Evolutionary conservation across 2,329 filamentous ascomycete species (phyloP).

Genomic region (Xylariaceae sp.): DNA sequence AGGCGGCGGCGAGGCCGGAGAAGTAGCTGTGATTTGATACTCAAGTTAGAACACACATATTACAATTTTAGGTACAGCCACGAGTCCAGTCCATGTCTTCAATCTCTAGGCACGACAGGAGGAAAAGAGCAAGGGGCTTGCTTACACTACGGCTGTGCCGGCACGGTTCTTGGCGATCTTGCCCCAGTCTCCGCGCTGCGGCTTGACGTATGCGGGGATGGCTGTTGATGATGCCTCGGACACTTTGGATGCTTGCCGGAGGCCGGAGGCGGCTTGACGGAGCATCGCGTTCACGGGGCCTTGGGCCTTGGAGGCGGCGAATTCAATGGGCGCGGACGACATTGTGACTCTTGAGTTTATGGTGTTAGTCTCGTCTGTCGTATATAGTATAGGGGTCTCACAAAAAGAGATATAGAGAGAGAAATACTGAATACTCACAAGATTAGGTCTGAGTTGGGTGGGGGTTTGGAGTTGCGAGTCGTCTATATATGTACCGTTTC

Average conservation of each 20-base stretch:
- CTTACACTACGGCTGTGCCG: constrained; percentile 41
- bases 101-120: no score
- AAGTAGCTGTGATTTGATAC: constrained; percentile 38
- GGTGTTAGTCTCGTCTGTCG: neutral
- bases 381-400: constrained; percentile 7
- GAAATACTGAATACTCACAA: neutral
- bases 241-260: constrained; percentile 18
- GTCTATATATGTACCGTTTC: constrained; percentile 10
- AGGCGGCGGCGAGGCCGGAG: constrained; percentile 36
- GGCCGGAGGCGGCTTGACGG: constrained; percentile 16
- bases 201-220: neutral
- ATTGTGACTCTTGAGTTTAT: constrained; percentile 8
- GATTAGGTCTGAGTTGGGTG: constrained; percentile 6
- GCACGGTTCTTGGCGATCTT: constrained; percentile 39
- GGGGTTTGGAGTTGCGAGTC: constrained; percentile 13
- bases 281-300: constrained; percentile 14
- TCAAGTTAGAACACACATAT: constrained; percentile 9
- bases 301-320: constrained; percentile 15
- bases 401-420: constrained; percentile 19
- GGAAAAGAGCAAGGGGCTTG: no score
- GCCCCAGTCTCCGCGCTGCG: constrained; percentile 40
- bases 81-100: no score
- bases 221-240: constrained; percentile 22
- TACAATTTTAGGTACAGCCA: no score
- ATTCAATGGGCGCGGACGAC: constrained; percentile 4